These are phyloP conservation scores for Skeletonema marinoi DNA, from an alignment of 108 stramenopile species.

Conservation along the genomic window DNA sequence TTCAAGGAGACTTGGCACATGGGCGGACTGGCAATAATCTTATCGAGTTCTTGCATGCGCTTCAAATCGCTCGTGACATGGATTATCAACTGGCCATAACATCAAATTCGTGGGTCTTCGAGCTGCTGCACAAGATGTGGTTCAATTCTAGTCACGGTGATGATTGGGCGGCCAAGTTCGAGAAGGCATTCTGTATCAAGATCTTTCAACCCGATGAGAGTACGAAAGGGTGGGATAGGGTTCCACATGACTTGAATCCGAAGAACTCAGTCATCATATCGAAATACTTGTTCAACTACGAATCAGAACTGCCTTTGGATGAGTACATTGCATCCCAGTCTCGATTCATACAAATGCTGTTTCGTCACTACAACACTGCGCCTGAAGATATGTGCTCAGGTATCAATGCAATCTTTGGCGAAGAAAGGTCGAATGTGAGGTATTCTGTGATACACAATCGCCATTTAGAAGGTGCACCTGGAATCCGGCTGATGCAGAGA, in stretches of 20 bases:
- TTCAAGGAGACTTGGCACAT: background rate
- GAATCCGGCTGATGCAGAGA: background rate
- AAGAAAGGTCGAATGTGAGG: background rate
- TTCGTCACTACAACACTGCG: background rate
- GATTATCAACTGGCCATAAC: background rate
- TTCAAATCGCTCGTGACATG: background rate
- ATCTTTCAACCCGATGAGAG: background rate
- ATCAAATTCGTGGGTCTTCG: background rate
- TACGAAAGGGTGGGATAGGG: background rate
- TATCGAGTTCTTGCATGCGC: background rate
- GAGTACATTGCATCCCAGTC: background rate
- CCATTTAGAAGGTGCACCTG: background rate
- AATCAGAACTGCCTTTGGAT: background rate
- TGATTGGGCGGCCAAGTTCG: background rate
- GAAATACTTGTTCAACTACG: background rate
- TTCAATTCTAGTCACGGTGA: background rate
- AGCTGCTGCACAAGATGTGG: background rate
- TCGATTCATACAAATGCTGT: background rate
- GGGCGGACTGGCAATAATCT: constrained; percentile 1
- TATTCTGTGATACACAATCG: constrained; percentile 4
- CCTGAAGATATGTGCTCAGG: constrained; percentile 1
- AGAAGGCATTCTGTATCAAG: background rate
- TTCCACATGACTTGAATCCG: background rate
- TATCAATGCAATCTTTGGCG: constrained; percentile 1
- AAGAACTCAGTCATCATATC: background rate